Base-by-base conservation (phyloP, 1,284 basidiomycete species). In the Ustilago nuda region DNA sequence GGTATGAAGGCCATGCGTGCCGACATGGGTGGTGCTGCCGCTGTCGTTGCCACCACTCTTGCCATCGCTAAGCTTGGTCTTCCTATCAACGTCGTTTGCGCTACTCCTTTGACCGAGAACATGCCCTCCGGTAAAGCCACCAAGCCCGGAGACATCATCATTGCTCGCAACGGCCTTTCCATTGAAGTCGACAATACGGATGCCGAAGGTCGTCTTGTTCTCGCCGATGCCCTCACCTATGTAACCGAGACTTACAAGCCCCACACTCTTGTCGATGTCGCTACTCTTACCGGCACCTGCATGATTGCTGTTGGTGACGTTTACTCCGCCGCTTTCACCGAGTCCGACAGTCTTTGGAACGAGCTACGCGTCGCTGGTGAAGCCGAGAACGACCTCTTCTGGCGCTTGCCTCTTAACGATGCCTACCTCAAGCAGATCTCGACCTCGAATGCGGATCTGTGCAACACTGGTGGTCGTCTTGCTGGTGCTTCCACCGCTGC, bases 171-270 rank as follows among this genome's bases (percentile, higher is more conserved):
- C 83, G 93, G 94, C 46, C 93, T 94, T 86, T 91, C 92, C 0
- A 89, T 95, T 37, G 93, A 95, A 84, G 67, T 95, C 43, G 93
- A 94, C 87, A 94, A 94, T 87, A 94, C 93, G 5, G 93, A 94
- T 83, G 93, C 93, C 4, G 93, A 94, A 84, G 94, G 94, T 19
- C 91, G 94, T 33, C 88, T 95, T 27, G 88, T 95, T 27, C 61
- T 82, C n/a, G 82, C 85, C 89, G 94, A 95, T 85, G 92, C 93
- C 3, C 89, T 95, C 56, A 93, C 93, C 85, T 95, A 95, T 84
- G 90, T 91, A n/a, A 90, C 91, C 0, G 91, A 92, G 8, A 88
- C 89, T 55, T 94, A 90, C 88, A 92, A 92, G 85, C 91, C 94
- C 0, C 91, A 92, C 83, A 93, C 92, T 0, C 87, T 95, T 39